Base-by-base conservation (phyloP, 1,139 yeast genomes). In the Meyerozyma guilliermondii region DNA sequence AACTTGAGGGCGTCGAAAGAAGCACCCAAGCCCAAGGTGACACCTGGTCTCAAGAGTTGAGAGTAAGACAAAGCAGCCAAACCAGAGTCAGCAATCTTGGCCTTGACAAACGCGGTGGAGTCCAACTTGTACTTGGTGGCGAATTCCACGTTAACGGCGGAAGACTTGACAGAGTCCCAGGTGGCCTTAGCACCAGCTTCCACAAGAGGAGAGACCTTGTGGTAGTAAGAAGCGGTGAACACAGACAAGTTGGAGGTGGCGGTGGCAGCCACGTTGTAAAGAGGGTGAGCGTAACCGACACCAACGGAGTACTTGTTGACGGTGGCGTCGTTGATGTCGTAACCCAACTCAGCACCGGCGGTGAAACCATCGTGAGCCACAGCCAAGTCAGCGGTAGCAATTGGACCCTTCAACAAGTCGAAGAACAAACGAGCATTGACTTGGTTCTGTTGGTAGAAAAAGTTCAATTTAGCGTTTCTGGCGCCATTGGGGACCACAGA, bases 141-240 rank as follows among this genome's bases (percentile, higher is more conserved):
- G 56, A 91, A 87, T 78, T 94, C 98, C 61, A 94, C 83, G 55
- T 71, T 71, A 55, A 88, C 81, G 60, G 73, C 74, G 51, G 87
- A 74, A 68, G 88, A 83, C 66, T 73, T 73, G 59, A 73, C 76
- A 53, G 95, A 83, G 76, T 89, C 96, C 83, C 94, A 87, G 55
- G 94, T 83, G 62, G 97, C 96, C 80, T 87, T 91, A 60, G 97
- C 96, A 76, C 97, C 98, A 59, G 91, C 96, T 80, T 92, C 96
- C 58, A 92, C 89, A 59, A 76, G 72, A 53, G 94, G 87, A 58
- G 89, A 81, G 53, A 92, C 95, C 71, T 79, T 86, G 85, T 92
- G 98, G 89, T 82, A 92, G 83, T 91, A 89, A 58, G 96, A 92
- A 59, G 97, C 97, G 46, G 96, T 78, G 80, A 85, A 88, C 55